These are phyloP conservation scores for Salvia rosmarinus DNA, from an alignment of 257 asterid genomes.

Conservation along the genomic window DNA sequence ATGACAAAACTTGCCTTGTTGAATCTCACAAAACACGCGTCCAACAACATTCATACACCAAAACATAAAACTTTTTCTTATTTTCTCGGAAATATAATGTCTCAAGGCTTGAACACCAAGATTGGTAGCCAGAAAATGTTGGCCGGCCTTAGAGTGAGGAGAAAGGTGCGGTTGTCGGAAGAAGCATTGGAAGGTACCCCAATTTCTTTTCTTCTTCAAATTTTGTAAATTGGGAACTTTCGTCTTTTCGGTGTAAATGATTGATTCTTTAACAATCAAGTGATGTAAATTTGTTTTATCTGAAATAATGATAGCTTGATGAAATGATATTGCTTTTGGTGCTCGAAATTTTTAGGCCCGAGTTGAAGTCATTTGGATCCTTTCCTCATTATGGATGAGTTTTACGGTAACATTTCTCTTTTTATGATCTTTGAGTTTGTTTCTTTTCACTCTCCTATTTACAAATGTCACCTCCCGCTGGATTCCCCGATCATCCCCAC, in stretches of 20 bases:
- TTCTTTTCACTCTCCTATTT: constrained; percentile 1
- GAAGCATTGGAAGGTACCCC: constrained; percentile 87
- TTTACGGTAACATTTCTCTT: constrained; percentile 57
- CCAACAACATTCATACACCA: constrained; percentile 15
- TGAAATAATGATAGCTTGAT: not conserved
- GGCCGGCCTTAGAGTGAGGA: constrained; percentile 80
- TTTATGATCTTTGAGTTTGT: not conserved
- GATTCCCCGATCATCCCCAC: constrained; percentile 98
- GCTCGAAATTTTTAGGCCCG: constrained; percentile 58
- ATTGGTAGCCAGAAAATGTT: constrained; percentile 63
- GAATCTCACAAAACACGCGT: constrained; percentile 31
- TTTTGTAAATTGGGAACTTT: not conserved
- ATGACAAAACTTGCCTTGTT: constrained; percentile 31
- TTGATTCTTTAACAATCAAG: not conserved
- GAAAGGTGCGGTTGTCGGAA: constrained; percentile 74
- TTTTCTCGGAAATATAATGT: constrained; percentile 45
- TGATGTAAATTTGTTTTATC: not conserved
- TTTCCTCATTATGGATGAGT: constrained; percentile 84
- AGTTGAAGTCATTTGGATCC: constrained; percentile 82
- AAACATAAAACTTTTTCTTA: not conserved
- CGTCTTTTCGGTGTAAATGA: not conserved
- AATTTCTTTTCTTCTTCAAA: not conserved
- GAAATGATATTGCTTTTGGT: not conserved
- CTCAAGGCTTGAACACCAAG: constrained; percentile 69
- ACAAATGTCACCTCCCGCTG: constrained; percentile 94